Base-by-base conservation (phyloP, 352 stramenopile genomes). In the Thalassiosira ordinaria region DNA sequence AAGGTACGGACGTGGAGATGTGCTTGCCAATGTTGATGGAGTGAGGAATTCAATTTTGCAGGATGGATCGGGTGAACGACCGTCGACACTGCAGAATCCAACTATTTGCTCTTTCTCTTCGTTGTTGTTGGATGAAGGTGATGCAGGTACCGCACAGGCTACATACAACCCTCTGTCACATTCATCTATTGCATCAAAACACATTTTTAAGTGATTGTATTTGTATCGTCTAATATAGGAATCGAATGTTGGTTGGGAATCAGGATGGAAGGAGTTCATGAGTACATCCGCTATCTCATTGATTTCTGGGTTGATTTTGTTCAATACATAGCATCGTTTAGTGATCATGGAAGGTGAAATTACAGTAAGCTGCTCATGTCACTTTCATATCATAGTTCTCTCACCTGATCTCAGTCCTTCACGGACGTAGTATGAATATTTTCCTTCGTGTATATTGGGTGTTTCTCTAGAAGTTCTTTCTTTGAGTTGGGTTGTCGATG, bases 221-320 rank as follows among this genome's bases (percentile, higher is more conserved):
- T 82, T 82, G 52, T 82, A 82, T 60, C 60, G 33, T 61, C 63
- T 55, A 46, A 82, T 77, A 53, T 82, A 82, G 26, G 74, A 77
- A 67, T 82, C 74, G 53, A 77, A 82, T 27, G 68, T 27, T 52
- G 74, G 65, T 26, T 76, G 56, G 0, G 33, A 63, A 4, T 76
- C 37, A 27, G 74, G 27, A 66, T 82, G 74, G 51, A 82, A 82
- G 44, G 74, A 66, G 13, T 70, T 52, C 74, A 82, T 82, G 2
- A 82, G 53, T 44, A 66, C 37, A 27, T 76, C 49, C 35, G 74
- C 65, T 61, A 82, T 82, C 69, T 66, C 51, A 53, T 68, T 57
- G 8, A 77, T 82, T 69, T 82, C 74, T 66, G n/a, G n/a, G n/a
- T n/a, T n/a, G n/a, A n/a, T n/a, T n/a, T n/a, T n/a, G n/a, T n/a